A percentile compares a stretch with the other conserved stretches of the same genome.
Evolutionary conservation across 75 land plant species (phyloP).

Genomic region (Gnetum montanum): DNA sequence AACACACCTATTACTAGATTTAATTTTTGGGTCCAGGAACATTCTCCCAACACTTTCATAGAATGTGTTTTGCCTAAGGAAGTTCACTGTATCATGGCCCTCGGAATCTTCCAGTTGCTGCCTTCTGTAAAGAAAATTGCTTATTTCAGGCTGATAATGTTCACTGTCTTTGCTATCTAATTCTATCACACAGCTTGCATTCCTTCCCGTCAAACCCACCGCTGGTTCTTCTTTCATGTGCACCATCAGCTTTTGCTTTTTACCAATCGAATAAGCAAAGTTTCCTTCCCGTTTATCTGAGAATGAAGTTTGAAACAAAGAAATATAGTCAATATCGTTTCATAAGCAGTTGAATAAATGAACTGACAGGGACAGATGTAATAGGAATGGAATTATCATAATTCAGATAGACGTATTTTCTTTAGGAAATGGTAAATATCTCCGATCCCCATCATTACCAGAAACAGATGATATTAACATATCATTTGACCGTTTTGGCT

Average conservation of each 20-base stretch:
- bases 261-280: neutral
- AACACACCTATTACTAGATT: neutral
- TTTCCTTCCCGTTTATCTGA: neutral
- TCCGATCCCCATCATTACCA: no score
- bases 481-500: no score
- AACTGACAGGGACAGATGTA: no score
- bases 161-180: neutral
- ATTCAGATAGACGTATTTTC: no score
- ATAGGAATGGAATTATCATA: no score
- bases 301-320: conserved; percentile 1
- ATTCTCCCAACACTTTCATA: neutral
- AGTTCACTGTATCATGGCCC: neutral
- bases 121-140: neutral
- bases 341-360: neutral
- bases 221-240: neutral
- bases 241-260: neutral
- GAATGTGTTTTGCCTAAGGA: neutral
- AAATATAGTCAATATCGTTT: neutral
- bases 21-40: neutral
- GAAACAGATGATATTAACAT: no score
- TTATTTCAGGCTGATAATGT: neutral
- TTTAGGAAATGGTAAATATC: no score
- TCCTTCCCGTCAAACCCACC: neutral
- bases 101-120: neutral
- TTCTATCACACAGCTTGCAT: neutral